A percentile compares a stretch with the other conserved stretches of the same genome.
phyloP scores from a whole-genome alignment of 1,139 yeast species.

The Nakaseomyces bracarensis region DNA sequence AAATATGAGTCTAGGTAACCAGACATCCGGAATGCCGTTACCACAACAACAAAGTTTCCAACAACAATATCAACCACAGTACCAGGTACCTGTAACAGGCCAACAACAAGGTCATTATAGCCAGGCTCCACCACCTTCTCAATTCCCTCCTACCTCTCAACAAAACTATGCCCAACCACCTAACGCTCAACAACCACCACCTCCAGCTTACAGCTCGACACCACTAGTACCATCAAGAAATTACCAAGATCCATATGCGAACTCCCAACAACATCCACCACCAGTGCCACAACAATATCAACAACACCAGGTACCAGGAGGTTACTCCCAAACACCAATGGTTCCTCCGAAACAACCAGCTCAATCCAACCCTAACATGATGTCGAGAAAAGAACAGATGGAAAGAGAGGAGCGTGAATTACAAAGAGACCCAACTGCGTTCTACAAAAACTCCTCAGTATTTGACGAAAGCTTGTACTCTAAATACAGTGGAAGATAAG shows the following conservation, averaged over 20 bases:
- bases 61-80: constrained; percentile 8
- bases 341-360: constrained; percentile 24
- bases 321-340: constrained; percentile 15
- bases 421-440: constrained; percentile 30
- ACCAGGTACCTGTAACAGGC: not conserved
- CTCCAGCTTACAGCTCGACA: not conserved
- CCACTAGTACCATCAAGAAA: constrained; percentile 7
- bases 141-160: not conserved
- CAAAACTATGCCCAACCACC: not conserved
- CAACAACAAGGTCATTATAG: not conserved
- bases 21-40: not conserved
- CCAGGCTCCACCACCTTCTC: not conserved
- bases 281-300: not conserved
- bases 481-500: constrained; percentile 29
- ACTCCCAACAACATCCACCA: not conserved
- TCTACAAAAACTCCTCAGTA: constrained; percentile 40
- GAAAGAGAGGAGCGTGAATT: constrained; percentile 22
- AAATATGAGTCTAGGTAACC: constrained; percentile 2
- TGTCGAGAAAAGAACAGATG: constrained; percentile 11
- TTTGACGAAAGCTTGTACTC: constrained; percentile 40
- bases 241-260: not conserved
- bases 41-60: constrained; percentile 10
- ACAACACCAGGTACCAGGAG: not conserved
- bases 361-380: constrained; percentile 10
- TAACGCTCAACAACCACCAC: not conserved